These are phyloP conservation scores for Zanthoxylum bungeanum DNA, from an alignment of 345 rosid genomes.

Conservation along the genomic window DNA sequence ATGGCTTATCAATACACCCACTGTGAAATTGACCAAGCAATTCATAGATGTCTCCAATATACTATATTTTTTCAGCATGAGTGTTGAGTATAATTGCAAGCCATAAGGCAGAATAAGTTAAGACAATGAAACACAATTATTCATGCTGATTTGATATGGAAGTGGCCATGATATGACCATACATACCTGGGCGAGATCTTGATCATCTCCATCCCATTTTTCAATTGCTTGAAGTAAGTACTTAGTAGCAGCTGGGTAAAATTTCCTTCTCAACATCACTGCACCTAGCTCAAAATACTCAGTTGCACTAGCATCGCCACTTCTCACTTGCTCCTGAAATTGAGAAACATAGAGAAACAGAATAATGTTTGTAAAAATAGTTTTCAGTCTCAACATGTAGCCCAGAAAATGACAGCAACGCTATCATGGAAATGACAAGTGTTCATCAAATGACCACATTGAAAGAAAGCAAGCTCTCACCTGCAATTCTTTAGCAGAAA, in stretches of 20 bases:
- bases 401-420: background rate
- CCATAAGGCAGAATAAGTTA: background rate
- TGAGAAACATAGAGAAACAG: background rate
- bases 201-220: slow-evolving; percentile 98
- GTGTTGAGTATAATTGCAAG: too few relatives aligned
- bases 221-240: slow-evolving; percentile 83
- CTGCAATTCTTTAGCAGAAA: slow-evolving; percentile 95
- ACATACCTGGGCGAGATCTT: slow-evolving; percentile 99
- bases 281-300: slow-evolving; percentile 95
- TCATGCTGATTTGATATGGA: slow-evolving; percentile 3
- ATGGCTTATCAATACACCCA: background rate
- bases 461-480: slow-evolving; percentile 26
- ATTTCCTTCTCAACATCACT: slow-evolving; percentile 86
- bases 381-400: background rate
- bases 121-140: background rate
- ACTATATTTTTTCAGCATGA: too few relatives aligned
- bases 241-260: slow-evolving; percentile 87
- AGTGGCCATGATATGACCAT: slow-evolving; percentile 10
- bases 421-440: background rate
- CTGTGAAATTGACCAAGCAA: background rate
- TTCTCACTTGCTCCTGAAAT: slow-evolving; percentile 92
- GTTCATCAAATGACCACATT: too few relatives aligned
- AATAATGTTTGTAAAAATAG: background rate
- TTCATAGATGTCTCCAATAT: too few relatives aligned
- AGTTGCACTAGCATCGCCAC: slow-evolving; percentile 96